Percentiles rank a stretch among this genome's conserved stretches.
phyloP scores from a whole-genome alignment of 2,329 filamentous ascomycete species.

The Didymella lethalis region DNA sequence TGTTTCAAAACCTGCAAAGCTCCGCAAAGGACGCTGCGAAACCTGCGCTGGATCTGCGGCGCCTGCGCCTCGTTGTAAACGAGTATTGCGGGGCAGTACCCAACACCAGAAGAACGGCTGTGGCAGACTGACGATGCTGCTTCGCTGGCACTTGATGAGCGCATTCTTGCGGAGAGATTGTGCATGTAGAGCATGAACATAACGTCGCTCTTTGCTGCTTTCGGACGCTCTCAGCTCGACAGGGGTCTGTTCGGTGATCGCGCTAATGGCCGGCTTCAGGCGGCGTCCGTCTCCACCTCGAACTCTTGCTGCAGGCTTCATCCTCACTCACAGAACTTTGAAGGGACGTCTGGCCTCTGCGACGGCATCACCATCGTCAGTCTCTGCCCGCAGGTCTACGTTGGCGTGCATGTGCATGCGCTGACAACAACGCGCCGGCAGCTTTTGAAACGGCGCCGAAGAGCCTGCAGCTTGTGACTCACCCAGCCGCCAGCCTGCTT shows the following conservation, averaged over 20 bases:
- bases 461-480: slow-evolving; percentile 43
- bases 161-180: slow-evolving; percentile 12
- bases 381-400: slow-evolving; percentile 34
- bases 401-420: slow-evolving; percentile 41
- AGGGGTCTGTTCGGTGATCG: slow-evolving; percentile 28
- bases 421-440: slow-evolving; percentile 33
- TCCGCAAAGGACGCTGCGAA: slow-evolving; percentile 25
- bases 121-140: slow-evolving; percentile 33
- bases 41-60: slow-evolving; percentile 14
- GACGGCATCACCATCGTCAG: slow-evolving; percentile 28
- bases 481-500: slow-evolving; percentile 27
- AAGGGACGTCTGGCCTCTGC: slow-evolving; percentile 16
- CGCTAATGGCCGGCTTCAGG: slow-evolving; percentile 34
- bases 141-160: slow-evolving; percentile 29
- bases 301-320: slow-evolving; percentile 16
- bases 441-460: slow-evolving; percentile 42
- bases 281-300: slow-evolving; percentile 21
- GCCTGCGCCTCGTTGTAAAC: slow-evolving; percentile 45
- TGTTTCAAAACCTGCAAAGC: slow-evolving; percentile 46
- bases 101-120: slow-evolving; percentile 33
- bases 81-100: slow-evolving; percentile 27
- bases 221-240: slow-evolving; percentile 47
- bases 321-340: slow-evolving; percentile 21
- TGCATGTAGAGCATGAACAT: slow-evolving; percentile 40
- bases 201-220: slow-evolving; percentile 26